Conservation (phyloP, 1,139 yeast species). For the Taiozyma sp. region DNA sequence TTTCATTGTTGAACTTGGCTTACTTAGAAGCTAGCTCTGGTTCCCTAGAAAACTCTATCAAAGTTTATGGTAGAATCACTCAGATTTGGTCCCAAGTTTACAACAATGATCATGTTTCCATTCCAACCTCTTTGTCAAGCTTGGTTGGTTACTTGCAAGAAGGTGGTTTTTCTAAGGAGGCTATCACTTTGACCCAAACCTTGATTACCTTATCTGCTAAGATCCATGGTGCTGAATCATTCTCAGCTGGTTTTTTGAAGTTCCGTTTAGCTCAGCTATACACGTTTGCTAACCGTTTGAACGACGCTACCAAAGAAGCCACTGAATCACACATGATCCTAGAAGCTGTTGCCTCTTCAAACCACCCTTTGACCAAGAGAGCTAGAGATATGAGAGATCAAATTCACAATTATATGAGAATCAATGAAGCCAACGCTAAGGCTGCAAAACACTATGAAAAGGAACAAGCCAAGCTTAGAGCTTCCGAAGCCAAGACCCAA, state of each 20-base stretch:
- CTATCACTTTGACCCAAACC: slow-evolving; percentile 45
- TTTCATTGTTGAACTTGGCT: slow-evolving; percentile 73
- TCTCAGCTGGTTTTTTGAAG: slow-evolving; percentile 53
- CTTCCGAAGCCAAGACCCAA: neutral
- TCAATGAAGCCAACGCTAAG: slow-evolving; percentile 15
- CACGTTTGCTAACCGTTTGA: slow-evolving; percentile 47
- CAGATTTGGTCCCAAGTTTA: slow-evolving; percentile 50
- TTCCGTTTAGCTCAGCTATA: slow-evolving; percentile 67
- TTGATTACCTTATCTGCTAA: slow-evolving; percentile 43
- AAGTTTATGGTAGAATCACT: slow-evolving; percentile 58
- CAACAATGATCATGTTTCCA: slow-evolving; percentile 65
- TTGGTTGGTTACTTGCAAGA: slow-evolving; percentile 58
- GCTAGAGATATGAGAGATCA: slow-evolving; percentile 15
- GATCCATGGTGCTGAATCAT: slow-evolving; percentile 54
- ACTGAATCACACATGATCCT: slow-evolving; percentile 13
- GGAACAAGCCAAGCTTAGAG: slow-evolving; percentile 11
- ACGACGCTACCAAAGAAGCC: slow-evolving; percentile 37
- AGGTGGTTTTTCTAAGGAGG: slow-evolving; percentile 40
- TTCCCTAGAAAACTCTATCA: slow-evolving; percentile 57
- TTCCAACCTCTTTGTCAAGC: slow-evolving; percentile 60
- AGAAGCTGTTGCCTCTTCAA: slow-evolving; percentile 13
- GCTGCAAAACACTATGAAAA: slow-evolving; percentile 7
- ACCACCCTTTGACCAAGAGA: slow-evolving; percentile 19
- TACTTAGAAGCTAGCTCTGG: slow-evolving; percentile 61
- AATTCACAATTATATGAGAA: slow-evolving; percentile 11